Percentiles rank a stretch among this genome's conserved stretches.
Evolutionary conservation across 2,329 filamentous ascomycete genomes (phyloP).

Genomic region (Pseudogymnoascus sp.): DNA sequence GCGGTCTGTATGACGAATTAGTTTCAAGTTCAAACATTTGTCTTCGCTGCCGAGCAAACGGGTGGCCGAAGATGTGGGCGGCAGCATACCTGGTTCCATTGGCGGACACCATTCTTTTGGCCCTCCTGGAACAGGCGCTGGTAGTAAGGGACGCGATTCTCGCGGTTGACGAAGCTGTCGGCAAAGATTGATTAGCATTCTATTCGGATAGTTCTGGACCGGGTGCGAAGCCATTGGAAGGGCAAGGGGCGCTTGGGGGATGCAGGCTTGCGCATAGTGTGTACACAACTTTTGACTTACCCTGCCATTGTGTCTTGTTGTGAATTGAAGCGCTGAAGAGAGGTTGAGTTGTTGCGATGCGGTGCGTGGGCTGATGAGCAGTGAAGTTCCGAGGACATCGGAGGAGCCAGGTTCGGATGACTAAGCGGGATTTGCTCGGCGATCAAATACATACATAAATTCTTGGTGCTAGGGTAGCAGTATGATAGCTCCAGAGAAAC

Average conservation of each 20-base stretch:
- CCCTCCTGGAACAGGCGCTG: conserved; percentile 69
- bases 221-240: conserved; percentile 8
- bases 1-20: conserved; percentile 40
- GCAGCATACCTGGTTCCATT: conserved; percentile 68
- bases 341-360: conserved; percentile 11
- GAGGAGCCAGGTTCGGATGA: not conserved
- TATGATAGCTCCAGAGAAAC: not conserved
- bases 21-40: conserved; percentile 10
- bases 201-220: not conserved
- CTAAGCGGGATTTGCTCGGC: not conserved
- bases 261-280: not conserved
- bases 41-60: conserved; percentile 8
- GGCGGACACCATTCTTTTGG: conserved; percentile 57
- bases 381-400: conserved; percentile 8
- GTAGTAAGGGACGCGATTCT: conserved; percentile 67
- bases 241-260: not conserved
- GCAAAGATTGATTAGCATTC: conserved; percentile 17
- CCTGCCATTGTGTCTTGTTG: conserved; percentile 25
- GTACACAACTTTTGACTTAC: conserved; percentile 18
- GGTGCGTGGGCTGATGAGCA: conserved; percentile 7
- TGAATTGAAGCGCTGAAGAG: conserved; percentile 9
- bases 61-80: conserved; percentile 10
- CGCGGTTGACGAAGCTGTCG: conserved; percentile 51
- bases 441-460: not conserved
- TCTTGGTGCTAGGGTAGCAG: not conserved